These are phyloP conservation scores for Nitzschia putrida DNA, from an alignment of 108 stramenopile species.

Conservation along the genomic window DNA sequence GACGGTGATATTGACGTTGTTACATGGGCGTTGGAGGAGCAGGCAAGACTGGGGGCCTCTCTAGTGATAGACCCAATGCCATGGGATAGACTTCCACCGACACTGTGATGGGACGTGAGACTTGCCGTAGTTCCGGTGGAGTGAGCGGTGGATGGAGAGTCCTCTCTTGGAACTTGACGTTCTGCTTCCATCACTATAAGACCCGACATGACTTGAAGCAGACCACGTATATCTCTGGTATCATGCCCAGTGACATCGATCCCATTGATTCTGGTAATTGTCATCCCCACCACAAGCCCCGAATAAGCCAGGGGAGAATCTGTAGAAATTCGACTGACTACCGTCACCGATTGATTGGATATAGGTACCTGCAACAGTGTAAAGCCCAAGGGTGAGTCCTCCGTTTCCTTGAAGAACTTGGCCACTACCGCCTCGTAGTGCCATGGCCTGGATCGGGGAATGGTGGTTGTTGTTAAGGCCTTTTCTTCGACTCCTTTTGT, in stretches of 20 bases:
- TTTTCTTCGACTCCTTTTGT: too few species aligned
- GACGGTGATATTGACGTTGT: too few species aligned
- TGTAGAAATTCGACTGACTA: slow-evolving; percentile 12
- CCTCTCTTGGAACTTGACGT: too few species aligned
- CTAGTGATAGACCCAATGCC: too few species aligned
- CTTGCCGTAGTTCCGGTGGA: too few species aligned
- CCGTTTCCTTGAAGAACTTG: not conserved
- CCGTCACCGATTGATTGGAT: not conserved
- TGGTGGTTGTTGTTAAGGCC: not conserved
- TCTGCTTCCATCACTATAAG: too few species aligned
- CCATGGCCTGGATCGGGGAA: not conserved
- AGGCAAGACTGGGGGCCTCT: too few species aligned
- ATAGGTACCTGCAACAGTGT: not conserved
- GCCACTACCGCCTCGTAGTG: too few species aligned
- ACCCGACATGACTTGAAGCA: not conserved
- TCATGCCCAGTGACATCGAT: slow-evolving; percentile 12
- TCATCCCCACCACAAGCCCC: not conserved
- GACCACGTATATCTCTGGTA: not conserved
- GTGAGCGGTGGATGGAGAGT: too few species aligned
- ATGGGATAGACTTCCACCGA: too few species aligned
- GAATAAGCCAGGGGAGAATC: slow-evolving; percentile 5
- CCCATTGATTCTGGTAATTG: slow-evolving; percentile 14
- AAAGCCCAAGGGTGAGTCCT: not conserved
- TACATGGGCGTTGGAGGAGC: too few species aligned
- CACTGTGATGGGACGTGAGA: too few species aligned